A percentile compares a stretch with the other conserved stretches of the same genome.
Conservation (phyloP, 345 rosid species). For the Eucalyptus sideroxylon region DNA sequence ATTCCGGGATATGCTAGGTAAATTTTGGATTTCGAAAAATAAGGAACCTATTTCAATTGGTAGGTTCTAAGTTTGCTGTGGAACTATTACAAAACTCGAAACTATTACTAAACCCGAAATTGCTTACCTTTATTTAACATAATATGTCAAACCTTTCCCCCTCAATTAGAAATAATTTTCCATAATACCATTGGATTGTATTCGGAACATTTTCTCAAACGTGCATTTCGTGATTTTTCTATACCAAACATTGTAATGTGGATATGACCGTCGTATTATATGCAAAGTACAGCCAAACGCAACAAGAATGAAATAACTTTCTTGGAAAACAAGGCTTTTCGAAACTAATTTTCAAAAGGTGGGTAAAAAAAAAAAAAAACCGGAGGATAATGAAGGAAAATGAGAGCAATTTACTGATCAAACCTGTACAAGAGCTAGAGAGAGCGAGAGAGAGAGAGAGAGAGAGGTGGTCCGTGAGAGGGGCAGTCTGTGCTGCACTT, state of each 20-base stretch:
- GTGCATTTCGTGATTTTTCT: neutral
- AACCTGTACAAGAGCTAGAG: neutral
- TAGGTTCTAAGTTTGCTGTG: too few relatives aligned
- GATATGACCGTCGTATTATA: neutral
- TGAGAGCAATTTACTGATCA: neutral
- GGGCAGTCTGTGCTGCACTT: neutral
- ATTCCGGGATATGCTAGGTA: rapidly evolving
- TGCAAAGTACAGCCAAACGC: neutral
- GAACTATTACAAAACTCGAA: rapidly evolving
- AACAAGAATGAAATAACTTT: neutral
- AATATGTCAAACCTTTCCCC: too few relatives aligned
- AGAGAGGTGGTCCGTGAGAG: neutral
- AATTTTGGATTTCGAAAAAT: too few relatives aligned
- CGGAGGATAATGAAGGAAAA: neutral
- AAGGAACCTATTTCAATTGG: rapidly evolving
- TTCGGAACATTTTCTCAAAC: neutral
- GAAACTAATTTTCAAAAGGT: neutral
- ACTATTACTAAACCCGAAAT: rapidly evolving
- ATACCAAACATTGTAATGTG: neutral
- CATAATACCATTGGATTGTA: neutral
- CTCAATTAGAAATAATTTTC: neutral
- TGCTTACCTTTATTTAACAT: rapidly evolving
- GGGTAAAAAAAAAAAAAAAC: neutral
- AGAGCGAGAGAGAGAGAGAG: neutral
- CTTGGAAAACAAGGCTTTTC: neutral